Conservation (phyloP, 192 early-diverging fungal genomes). For the Entomortierella beljakovae region DNA sequence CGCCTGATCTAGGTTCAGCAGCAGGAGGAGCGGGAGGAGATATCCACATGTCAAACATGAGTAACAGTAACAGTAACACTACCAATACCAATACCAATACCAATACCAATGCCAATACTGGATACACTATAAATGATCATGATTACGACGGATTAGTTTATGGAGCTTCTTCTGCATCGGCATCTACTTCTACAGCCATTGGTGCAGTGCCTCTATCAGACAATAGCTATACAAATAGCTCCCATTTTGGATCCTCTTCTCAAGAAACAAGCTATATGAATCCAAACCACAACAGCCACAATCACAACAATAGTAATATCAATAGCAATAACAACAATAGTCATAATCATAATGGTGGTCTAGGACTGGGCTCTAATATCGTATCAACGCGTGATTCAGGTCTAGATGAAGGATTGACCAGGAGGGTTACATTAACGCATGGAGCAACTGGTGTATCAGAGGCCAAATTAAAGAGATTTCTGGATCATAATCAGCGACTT, state of each 20-base stretch:
- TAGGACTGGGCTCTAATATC: background rate
- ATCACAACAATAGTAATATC: background rate
- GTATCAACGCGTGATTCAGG: background rate
- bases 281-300: background rate
- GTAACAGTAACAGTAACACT: background rate
- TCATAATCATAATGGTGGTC: background rate
- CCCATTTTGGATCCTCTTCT: background rate
- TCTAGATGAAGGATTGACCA: background rate
- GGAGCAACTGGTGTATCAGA: conserved; percentile 60
- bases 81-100: background rate
- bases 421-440: background rate
- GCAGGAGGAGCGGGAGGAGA: background rate
- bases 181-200: background rate
- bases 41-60: background rate
- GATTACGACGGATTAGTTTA: background rate
- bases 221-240: background rate
- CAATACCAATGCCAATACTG: background rate
- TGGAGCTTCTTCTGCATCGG: background rate
- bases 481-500: conserved; percentile 78
- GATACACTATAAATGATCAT: background rate
- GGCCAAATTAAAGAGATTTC: conserved; percentile 74
- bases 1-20: background rate
- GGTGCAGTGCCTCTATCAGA: background rate
- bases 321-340: background rate
- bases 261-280: background rate